Evolutionary conservation across 2,329 filamentous ascomycete genomes (phyloP), one percentile per base, ranked within the genome.

Genomic region (Dothistroma septosporum): DNA sequence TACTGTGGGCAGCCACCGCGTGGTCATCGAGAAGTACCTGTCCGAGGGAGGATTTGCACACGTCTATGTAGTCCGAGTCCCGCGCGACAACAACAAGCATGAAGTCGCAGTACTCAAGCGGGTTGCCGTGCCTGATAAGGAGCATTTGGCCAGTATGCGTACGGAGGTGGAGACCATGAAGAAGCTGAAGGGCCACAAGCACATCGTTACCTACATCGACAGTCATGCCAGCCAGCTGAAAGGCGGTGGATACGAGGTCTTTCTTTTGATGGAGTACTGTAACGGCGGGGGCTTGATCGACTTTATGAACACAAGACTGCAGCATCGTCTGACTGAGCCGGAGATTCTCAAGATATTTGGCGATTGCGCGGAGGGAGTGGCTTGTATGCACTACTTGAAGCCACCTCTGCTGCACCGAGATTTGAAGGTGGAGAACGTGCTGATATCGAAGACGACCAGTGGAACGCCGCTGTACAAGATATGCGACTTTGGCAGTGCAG

Each of bases 101-200:
- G 89, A 95, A 69, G 81, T 86, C 69, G 92, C 91, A 12, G 92
- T 97, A 53, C 81, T 97, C 72, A 97, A 99, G 82, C 84, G 94
- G 73, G 94, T 99, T 61, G 94, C 94, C 37, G 94, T 97, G 56
- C 92, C 94, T 33, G 94, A 99, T 78, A 97, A 96, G 82, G 90
- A 96, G 66, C 86, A 93, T 61, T 82, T 99, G 78, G 90, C 91
- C 64, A 92, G 90, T 76, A 97, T 99, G 94, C 87, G 94, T 76
- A 97, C 88, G 68, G 94, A 99, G 82, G 94, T 99, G 69, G 94
- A 99, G 80, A 99, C 94, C 14, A 99, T 99, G 94, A 99, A 99
- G 86, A 92, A 94, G 77, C 83, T 99, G 70, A 96, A 96, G 81
- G 94, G 94, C 60, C 94, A 97, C 82, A 87, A 87, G 64, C 89